A percentile compares a stretch with the other conserved stretches of the same genome.
phyloP scores from a whole-genome alignment of 228 moss, liverwort and hornwort genomes.

The Sphagnum magellanicum region DNA sequence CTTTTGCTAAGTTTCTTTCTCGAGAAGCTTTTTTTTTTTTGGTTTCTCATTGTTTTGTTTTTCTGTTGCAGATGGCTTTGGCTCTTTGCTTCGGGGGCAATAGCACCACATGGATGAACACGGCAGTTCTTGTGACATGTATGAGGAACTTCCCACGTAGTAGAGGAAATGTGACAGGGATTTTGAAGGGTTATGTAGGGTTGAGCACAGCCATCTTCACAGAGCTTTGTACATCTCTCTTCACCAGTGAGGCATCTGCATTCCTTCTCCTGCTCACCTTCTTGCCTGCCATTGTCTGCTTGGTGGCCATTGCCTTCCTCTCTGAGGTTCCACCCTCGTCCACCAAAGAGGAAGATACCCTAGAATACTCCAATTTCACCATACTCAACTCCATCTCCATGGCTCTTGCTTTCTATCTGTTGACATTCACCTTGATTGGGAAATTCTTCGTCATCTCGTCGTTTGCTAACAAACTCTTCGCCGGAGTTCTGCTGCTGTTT shows the following conservation, averaged over 20 bases:
- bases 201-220: slow-evolving; percentile 95
- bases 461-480: slow-evolving; percentile 46
- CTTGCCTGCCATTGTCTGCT: slow-evolving; percentile 57
- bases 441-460: slow-evolving; percentile 32
- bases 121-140: slow-evolving; percentile 82
- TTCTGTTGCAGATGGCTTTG: slow-evolving; percentile 66
- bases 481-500: slow-evolving; percentile 58
- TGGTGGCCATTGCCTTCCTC: slow-evolving; percentile 58
- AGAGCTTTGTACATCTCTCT: slow-evolving; percentile 70
- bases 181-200: slow-evolving; percentile 82
- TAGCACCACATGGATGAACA: slow-evolving; percentile 97
- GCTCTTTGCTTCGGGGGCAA: slow-evolving; percentile 83
- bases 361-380: slow-evolving; percentile 57
- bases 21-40: no score
- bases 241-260: slow-evolving; percentile 65
- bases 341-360: slow-evolving; percentile 35
- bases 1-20: no score
- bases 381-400: slow-evolving; percentile 74
- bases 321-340: slow-evolving; percentile 40
- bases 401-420: slow-evolving; percentile 61
- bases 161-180: slow-evolving; percentile 77
- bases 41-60: no score
- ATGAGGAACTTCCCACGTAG: slow-evolving; percentile 79
- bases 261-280: slow-evolving; percentile 75
- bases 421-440: slow-evolving; percentile 64